Conservation (phyloP, 2,329 filamentous ascomycete genomes). For the Calonectria ilicicola region DNA sequence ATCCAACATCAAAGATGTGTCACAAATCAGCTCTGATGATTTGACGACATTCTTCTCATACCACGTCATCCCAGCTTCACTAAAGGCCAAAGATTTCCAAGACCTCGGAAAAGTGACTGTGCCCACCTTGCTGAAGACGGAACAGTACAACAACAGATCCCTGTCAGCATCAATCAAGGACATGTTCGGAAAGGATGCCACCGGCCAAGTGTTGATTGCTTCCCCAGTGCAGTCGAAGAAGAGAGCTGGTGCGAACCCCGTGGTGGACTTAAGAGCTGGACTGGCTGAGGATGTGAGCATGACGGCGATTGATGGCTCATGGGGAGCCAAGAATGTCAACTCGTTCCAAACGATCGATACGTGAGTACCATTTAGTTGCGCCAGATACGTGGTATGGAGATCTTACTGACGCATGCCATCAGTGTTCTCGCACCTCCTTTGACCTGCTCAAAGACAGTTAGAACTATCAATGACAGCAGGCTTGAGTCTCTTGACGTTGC, state of each 20-base stretch:
- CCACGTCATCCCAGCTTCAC: slow-evolving; percentile 24
- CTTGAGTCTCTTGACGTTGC: slow-evolving; percentile 28
- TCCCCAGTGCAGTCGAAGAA: not conserved
- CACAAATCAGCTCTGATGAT: slow-evolving; percentile 11
- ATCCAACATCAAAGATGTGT: slow-evolving; percentile 10
- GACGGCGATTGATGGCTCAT: slow-evolving; percentile 35
- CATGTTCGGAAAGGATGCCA: slow-evolving; percentile 23
- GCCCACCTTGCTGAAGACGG: slow-evolving; percentile 25
- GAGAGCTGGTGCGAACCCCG: not conserved
- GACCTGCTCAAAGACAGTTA: slow-evolving; percentile 30
- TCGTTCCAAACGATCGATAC: slow-evolving; percentile 34
- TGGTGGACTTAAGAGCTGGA: slow-evolving; percentile 27
- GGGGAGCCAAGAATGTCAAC: slow-evolving; percentile 32
- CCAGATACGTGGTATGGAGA: not conserved
- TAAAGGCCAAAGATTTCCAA: slow-evolving; percentile 25
- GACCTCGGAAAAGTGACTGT: slow-evolving; percentile 15
- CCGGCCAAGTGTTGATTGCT: slow-evolving; percentile 35
- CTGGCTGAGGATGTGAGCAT: slow-evolving; percentile 34
- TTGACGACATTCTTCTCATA: slow-evolving; percentile 35
- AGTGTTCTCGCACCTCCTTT: slow-evolving; percentile 32
- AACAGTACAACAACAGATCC: slow-evolving; percentile 35
- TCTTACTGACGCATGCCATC: not conserved
- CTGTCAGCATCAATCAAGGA: slow-evolving; percentile 22
- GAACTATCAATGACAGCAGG: slow-evolving; percentile 7
- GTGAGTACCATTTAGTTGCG: slow-evolving; percentile 2